These are phyloP conservation scores for Blastocystis sp. DNA, from an alignment of 352 stramenopile species.

Conservation along the genomic window DNA sequence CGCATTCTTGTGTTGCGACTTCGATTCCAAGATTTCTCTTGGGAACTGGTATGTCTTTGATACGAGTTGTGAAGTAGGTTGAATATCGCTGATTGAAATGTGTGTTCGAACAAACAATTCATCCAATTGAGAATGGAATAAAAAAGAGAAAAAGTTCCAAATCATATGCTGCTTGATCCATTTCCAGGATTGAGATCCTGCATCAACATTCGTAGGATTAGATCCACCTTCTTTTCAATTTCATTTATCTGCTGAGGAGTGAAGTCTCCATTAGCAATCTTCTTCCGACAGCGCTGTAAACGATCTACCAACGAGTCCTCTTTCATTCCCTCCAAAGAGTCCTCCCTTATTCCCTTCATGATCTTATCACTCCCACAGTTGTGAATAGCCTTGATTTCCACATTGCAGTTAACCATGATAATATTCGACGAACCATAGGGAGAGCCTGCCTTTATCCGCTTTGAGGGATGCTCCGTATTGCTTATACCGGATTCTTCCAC, in stretches of 20 bases:
- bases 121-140: too few species aligned
- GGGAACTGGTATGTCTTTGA: not conserved
- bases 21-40: not conserved
- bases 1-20: not conserved
- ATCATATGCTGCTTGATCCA: too few species aligned
- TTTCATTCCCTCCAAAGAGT: not conserved
- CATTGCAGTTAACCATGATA: slow-evolving; percentile 40
- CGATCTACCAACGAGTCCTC: not conserved
- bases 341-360: too few species aligned
- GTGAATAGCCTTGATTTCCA: slow-evolving; percentile 29
- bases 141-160: too few species aligned
- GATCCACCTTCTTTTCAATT: slow-evolving; percentile 8
- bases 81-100: not conserved
- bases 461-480: not conserved
- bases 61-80: not conserved
- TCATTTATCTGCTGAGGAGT: not conserved
- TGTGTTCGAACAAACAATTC: too few species aligned
- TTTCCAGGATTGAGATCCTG: not conserved
- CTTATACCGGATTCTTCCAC: not conserved
- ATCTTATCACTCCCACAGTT: not conserved
- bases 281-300: not conserved
- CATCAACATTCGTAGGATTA: not conserved
- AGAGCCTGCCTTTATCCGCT: not conserved
- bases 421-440: not conserved
- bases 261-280: not conserved